Conservation (phyloP, 495 filamentous ascomycete species). For the Annulohypoxylon stygium region DNA sequence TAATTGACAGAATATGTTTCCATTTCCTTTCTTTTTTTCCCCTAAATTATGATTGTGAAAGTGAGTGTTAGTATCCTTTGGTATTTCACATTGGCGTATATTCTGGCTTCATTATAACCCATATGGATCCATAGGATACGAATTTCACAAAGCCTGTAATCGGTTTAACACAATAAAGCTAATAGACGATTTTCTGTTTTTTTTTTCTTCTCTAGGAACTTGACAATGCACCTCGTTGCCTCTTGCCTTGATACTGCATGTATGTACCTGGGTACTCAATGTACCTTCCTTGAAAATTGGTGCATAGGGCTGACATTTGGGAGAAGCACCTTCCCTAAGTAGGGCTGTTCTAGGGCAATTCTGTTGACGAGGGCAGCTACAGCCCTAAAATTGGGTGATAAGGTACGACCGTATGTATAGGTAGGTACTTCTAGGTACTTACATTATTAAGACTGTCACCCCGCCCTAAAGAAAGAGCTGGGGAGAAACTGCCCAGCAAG, state of each 20-base stretch:
- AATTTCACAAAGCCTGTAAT: neutral
- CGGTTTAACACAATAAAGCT: no score
- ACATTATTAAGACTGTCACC: no score
- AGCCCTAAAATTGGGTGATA: neutral
- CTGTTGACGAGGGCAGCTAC: neutral
- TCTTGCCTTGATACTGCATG: neutral
- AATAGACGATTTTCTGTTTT: no score
- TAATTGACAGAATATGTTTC: slow-evolving; percentile 3
- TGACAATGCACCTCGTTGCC: no score
- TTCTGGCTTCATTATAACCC: neutral
- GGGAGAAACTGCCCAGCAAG: neutral
- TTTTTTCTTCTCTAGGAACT: no score
- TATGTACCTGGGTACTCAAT: neutral
- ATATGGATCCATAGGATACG: neutral
- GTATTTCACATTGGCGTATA: neutral
- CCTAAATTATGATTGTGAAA: neutral
- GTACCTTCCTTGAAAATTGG: neutral
- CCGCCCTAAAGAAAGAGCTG: neutral
- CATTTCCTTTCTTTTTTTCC: neutral
- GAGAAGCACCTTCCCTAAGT: neutral
- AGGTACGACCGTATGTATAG: no score
- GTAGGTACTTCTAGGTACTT: neutral
- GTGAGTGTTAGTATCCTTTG: neutral
- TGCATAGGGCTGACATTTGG: neutral
- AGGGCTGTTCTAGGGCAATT: neutral